Evolutionary conservation across 2,329 filamentous ascomycete genomes (phyloP), one percentile per base, ranked within the genome.

Genomic region (Pseudogymnoascus sp.): DNA sequence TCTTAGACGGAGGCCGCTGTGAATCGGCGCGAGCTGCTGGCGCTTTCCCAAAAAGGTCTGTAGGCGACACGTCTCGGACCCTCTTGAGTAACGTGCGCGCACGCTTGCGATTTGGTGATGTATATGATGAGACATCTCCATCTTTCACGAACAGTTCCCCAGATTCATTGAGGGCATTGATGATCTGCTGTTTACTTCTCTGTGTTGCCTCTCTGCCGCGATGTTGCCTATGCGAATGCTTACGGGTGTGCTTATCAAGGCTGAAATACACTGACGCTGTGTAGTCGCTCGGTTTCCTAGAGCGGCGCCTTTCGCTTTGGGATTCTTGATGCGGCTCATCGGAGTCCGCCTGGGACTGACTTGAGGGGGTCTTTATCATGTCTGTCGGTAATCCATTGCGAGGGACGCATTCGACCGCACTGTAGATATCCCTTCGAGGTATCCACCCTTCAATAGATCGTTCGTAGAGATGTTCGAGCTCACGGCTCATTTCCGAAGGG

Each of bases 231-330:
- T 18, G 1, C 10, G 28, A 12, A 56, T 56, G n/a, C n/a, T 34
- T 56, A 14, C 28, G 28, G 14, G 40, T 44, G 23, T 62, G 60
- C 60, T 53, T 44, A 37, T 72, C 69, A 11, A 73, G 64, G 7
- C 65, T 64, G 40, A 73, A 72, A 53, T 73, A 73, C 12, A 70
- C 66, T 7, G 69, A 72, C 5, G 64, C 46, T 1, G 70, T 67
- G 6, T 63, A 64, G 46, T 73, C 71, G 28, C 68, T 70, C 7
- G 72, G 16, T 14, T 16, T 40, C 28, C 28, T 21, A 25, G 28
- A 56, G 28, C 5, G 28, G 16, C 16, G 50, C 50, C 18, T 11
- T 16, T 56, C 16, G 2, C 7, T 36, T 37, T 25, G 59, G 12
- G 38, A 25, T 5, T 28, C 44, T 56, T 28, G 25, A 14, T 36